Conservation (phyloP, 352 stramenopile species). For the Phytopythium cucurbitacearum region DNA sequence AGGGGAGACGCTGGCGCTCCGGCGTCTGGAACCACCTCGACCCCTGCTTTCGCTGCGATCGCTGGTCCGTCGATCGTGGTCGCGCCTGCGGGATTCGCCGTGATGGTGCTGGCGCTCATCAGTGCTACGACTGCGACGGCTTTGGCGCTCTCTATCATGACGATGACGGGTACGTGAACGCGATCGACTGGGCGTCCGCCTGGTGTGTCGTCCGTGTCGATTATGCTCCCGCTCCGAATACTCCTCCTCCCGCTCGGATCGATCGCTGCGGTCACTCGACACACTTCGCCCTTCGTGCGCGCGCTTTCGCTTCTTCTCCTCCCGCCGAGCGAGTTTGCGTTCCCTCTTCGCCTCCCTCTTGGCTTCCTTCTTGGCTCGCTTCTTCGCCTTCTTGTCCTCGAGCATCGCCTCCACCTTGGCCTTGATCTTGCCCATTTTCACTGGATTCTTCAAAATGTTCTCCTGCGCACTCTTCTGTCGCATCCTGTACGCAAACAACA, state of each 20-base stretch:
- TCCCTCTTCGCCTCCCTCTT: constrained; percentile 58
- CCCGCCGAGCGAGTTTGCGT: constrained; percentile 28
- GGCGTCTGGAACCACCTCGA: neutral
- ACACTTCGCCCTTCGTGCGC: constrained; percentile 10
- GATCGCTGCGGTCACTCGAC: constrained; percentile 7
- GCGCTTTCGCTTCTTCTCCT: constrained; percentile 46
- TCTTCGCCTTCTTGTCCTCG: constrained; percentile 72
- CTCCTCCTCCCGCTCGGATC: constrained; percentile 14
- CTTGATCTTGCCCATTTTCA: constrained; percentile 89
- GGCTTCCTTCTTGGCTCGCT: constrained; percentile 60
- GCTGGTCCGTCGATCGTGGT: neutral
- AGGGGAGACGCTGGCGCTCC: neutral
- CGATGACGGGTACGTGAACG: neutral
- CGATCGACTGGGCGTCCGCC: too few relatives aligned
- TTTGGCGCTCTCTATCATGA: constrained; percentile 4
- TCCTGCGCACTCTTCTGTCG: constrained; percentile 72
- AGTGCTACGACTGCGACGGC: constrained; percentile 6
- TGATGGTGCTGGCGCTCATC: constrained; percentile 2
- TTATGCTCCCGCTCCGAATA: constrained; percentile 7
- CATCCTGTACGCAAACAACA: constrained; percentile 24
- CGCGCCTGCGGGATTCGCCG: neutral
- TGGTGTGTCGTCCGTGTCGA: too few relatives aligned
- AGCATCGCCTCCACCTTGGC: constrained; percentile 71
- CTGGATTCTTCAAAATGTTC: constrained; percentile 87
- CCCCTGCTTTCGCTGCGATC: neutral